Percentiles rank a stretch among this genome's conserved stretches.
Evolutionary conservation across 305 asterid species (phyloP).

Genomic region (Coffea humblotiana): DNA sequence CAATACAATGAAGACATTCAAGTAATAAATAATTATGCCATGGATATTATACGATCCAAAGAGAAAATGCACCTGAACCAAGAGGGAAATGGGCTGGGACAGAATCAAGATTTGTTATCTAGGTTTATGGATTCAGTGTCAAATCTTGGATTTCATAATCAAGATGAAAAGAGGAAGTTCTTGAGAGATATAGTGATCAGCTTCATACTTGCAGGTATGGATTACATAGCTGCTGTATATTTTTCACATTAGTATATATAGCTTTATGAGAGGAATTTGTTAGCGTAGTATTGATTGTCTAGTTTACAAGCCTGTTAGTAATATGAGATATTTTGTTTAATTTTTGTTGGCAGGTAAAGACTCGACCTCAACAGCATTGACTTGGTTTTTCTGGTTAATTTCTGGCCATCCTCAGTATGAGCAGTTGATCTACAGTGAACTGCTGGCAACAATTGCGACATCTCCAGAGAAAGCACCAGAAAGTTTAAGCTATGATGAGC

Average conservation of each 20-base stretch:
- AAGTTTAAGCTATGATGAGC: conserved; percentile 33
- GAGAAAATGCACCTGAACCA: conserved; percentile 14
- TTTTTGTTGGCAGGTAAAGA: conserved; percentile 20
- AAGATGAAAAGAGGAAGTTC: conserved; percentile 35
- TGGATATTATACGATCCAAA: conserved; percentile 28
- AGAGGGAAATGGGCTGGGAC: conserved; percentile 1
- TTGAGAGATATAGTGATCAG: conserved; percentile 53
- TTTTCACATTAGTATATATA: not conserved
- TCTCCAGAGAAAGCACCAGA: conserved; percentile 12
- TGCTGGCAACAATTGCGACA: conserved; percentile 10
- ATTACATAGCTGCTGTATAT: too few relatives aligned
- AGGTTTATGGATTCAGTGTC: conserved; percentile 32
- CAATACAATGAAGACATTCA: conserved; percentile 29
- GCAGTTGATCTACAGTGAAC: conserved; percentile 28
- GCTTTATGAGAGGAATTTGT: not conserved
- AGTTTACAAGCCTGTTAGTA: not conserved
- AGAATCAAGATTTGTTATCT: conserved; percentile 35
- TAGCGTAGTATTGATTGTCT: too few relatives aligned
- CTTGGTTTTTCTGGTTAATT: conserved; percentile 58
- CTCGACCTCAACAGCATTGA: conserved; percentile 46
- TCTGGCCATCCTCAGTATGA: conserved; percentile 31
- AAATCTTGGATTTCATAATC: conserved; percentile 16
- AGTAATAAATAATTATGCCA: conserved; percentile 32
- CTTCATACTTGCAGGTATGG: conserved; percentile 43
- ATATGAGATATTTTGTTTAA: not conserved